Base-by-base conservation (phyloP, 129 eudicot genomes). In the Ambrosia trifida region DNA sequence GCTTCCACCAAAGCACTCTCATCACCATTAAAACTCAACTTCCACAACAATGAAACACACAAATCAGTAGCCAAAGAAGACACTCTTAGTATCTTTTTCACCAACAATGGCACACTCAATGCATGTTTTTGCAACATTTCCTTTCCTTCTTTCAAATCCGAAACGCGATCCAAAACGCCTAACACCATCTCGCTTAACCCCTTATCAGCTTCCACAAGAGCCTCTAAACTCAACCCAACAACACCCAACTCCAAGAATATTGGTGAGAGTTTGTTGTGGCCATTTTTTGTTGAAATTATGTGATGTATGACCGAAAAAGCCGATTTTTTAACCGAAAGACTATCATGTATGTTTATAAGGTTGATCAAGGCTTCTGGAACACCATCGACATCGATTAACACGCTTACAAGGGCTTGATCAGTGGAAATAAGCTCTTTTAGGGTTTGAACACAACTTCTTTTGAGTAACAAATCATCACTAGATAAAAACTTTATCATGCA, bases 41-140 rank as follows among this genome's bases (percentile, higher is more conserved):
- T 85, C 95, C 91, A 88, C 30, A 91, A 69, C 52, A 77, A 36
- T 3, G 92, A 91, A 56, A 85, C 78, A 31, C 88, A 83, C 31
- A 79, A 80, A 61, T 80, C 85, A 11, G 95, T 88, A 24, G 97
- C 92, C 66, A 81, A 66, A 6, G 79, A 82, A 1, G 97, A 87
- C 7, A 88, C 85, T 19, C 97, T 70, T 47, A 91, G 69, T 13
- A 91, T 83, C 92, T 88, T 91, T 79, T 91, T 91, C 1, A 83
- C 85, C 36, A 91, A 12, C 46, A 91, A 66, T 0, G 95, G 97
- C 51, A 88, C 75, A 3, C 72, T 63, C 53, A 91, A 43, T 12
- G 91, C 95, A 59, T 91, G 81, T 17, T 51, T 69, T 0, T 71
- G 73, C 72, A 73, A 59, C 52, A 59, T 74, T 76, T 78, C 79